Conservation (phyloP, 441 rosid genomes). For the Rhodomyrtus psidioides region DNA sequence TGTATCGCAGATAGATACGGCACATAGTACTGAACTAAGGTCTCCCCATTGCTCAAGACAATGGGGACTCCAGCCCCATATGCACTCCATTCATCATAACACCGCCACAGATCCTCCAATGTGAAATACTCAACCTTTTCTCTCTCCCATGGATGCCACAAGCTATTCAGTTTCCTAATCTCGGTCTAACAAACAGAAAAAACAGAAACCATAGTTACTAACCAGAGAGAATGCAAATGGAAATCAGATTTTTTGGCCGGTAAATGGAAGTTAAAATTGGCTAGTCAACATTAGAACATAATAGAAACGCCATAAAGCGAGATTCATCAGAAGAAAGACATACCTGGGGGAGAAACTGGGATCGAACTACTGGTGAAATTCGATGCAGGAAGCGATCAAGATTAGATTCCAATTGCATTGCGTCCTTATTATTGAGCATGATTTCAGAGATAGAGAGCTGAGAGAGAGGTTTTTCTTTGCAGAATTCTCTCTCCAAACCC, state of each 20-base stretch:
- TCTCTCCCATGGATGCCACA: slow-evolving; percentile 94
- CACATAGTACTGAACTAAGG: slow-evolving; percentile 86
- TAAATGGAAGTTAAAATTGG: too few species aligned
- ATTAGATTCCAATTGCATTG: slow-evolving; percentile 45
- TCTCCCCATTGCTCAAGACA: slow-evolving; percentile 43
- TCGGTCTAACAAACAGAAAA: slow-evolving; percentile 37
- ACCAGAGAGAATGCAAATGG: neutral
- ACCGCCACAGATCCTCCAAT: slow-evolving; percentile 74
- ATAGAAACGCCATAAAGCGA: neutral
- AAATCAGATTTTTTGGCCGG: neutral
- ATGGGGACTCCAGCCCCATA: slow-evolving; percentile 97
- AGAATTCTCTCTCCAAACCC: neutral
- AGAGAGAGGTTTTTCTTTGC: neutral
- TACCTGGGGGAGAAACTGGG: slow-evolving; percentile 88
- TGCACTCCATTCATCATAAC: slow-evolving; percentile 97
- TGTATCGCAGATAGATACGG: slow-evolving; percentile 96
- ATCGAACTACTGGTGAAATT: slow-evolving; percentile 67
- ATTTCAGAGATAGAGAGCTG: slow-evolving; percentile 23
- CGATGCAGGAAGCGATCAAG: slow-evolving; percentile 79
- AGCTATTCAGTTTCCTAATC: slow-evolving; percentile 62
- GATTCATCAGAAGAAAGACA: neutral
- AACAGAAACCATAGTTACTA: neutral
- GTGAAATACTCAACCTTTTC: slow-evolving; percentile 77
- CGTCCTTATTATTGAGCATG: slow-evolving; percentile 62
- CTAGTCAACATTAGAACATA: neutral